phyloP scores from a whole-genome alignment of 176 grass and related monocot genomes.

The Leersia perrieri region DNA sequence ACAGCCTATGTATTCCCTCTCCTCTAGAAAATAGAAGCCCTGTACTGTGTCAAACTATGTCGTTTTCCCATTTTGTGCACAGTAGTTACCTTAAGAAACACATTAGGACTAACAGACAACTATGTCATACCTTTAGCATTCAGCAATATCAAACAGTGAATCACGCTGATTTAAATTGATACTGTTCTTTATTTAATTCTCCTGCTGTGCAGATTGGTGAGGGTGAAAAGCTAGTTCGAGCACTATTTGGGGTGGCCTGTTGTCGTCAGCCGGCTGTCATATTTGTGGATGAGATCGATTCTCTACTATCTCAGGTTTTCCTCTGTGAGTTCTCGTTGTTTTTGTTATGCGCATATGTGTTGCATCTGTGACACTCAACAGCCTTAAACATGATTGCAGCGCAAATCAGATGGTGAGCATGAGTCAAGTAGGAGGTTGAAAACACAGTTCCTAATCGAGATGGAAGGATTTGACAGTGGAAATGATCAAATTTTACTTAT shows the following conservation, averaged over 20 bases:
- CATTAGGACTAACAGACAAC: not conserved
- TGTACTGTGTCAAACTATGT: not conserved
- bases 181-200: conserved; percentile 13
- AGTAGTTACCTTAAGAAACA: not conserved
- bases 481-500: conserved; percentile 94
- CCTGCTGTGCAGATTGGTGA: conserved; percentile 81
- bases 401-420: conserved; percentile 96
- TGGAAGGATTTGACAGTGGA: conserved; percentile 93
- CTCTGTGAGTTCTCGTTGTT: conserved; percentile 9
- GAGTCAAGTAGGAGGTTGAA: conserved; percentile 98
- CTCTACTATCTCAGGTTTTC: conserved; percentile 84
- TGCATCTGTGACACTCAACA: conserved; percentile 28
- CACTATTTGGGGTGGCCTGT: conserved; percentile 91
- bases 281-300: conserved; percentile 98
- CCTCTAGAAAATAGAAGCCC: not conserved
- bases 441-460: conserved; percentile 98
- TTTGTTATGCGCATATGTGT: conserved; percentile 22
- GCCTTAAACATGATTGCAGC: conserved; percentile 58
- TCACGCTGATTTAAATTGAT: conserved; percentile 10
- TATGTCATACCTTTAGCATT: not conserved
- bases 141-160: not conserved
- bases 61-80: not conserved
- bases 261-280: conserved; percentile 98
- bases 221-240: conserved; percentile 92
- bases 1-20: not conserved